phyloP scores from a whole-genome alignment of 257 asterid genomes.

The Solanum clarkiae region DNA sequence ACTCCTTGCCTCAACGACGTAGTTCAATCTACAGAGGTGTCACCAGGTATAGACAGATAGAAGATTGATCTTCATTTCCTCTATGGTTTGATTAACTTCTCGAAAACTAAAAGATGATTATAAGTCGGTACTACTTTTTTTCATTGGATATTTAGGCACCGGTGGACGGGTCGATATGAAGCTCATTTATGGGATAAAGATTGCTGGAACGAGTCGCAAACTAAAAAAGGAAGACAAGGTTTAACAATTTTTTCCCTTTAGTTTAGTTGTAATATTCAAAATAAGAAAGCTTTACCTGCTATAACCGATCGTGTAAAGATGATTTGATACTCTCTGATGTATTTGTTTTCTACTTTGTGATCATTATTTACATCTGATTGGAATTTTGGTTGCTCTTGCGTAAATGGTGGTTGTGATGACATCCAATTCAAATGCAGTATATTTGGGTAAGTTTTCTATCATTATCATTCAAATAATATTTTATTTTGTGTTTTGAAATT shows the following conservation, averaged over 20 bases:
- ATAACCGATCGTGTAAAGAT: not conserved
- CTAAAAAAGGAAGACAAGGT: slow-evolving; percentile 85
- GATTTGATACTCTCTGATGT: too few relatives aligned
- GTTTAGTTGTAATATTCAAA: not conserved
- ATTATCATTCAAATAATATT: not conserved
- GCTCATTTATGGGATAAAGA: slow-evolving; percentile 99
- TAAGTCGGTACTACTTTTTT: not conserved
- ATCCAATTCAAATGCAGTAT: slow-evolving; percentile 51
- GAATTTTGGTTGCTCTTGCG: not conserved
- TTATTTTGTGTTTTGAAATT: not conserved
- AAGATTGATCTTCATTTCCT: not conserved
- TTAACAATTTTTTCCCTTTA: not conserved
- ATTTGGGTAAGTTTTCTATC: slow-evolving; percentile 50
- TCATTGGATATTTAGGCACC: slow-evolving; percentile 34
- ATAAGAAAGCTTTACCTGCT: not conserved
- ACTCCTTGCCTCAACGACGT: slow-evolving; percentile 77
- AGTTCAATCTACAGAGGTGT: slow-evolving; percentile 91
- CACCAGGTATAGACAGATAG: slow-evolving; percentile 37
- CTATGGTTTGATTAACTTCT: not conserved
- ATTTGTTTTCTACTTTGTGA: not conserved
- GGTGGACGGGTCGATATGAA: slow-evolving; percentile 97
- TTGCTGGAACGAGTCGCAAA: slow-evolving; percentile 87
- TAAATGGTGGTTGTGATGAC: slow-evolving; percentile 16
- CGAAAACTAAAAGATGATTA: not conserved
- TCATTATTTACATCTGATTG: not conserved